These are phyloP conservation scores for Myriosclerotinia duriaeana DNA, from an alignment of 2,329 filamentous ascomycete species.

Conservation along the genomic window DNA sequence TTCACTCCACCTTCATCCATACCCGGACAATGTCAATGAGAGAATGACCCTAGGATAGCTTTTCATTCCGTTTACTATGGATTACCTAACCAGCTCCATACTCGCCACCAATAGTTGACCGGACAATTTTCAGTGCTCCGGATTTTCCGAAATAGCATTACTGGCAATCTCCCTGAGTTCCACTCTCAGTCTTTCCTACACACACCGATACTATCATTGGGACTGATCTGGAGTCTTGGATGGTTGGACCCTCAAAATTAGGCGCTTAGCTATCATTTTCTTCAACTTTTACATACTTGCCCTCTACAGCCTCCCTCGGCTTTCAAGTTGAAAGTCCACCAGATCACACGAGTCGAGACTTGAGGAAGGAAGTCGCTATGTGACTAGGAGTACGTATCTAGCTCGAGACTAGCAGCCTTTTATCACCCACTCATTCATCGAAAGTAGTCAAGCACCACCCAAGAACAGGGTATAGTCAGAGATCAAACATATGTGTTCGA, in stretches of 20 bases:
- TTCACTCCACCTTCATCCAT: not conserved
- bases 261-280: not conserved
- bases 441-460: not conserved
- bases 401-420: not conserved
- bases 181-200: not conserved
- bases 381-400: not conserved
- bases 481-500: not conserved
- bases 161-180: conserved; percentile 2
- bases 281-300: not conserved
- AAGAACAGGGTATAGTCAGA: not conserved
- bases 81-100: not conserved
- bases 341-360: not conserved
- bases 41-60: not conserved
- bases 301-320: not conserved
- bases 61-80: not conserved
- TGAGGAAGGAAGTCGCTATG: not conserved
- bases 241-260: not conserved
- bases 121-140: not conserved
- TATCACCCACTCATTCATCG: not conserved
- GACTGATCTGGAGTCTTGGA: too few species aligned
- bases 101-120: not conserved
- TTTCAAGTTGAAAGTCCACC: not conserved
- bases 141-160: not conserved
- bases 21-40: not conserved
- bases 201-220: conserved; percentile 6